Base-by-base conservation (phyloP, 805 yeast genomes). In the Zygoascus flipseniorum region DNA sequence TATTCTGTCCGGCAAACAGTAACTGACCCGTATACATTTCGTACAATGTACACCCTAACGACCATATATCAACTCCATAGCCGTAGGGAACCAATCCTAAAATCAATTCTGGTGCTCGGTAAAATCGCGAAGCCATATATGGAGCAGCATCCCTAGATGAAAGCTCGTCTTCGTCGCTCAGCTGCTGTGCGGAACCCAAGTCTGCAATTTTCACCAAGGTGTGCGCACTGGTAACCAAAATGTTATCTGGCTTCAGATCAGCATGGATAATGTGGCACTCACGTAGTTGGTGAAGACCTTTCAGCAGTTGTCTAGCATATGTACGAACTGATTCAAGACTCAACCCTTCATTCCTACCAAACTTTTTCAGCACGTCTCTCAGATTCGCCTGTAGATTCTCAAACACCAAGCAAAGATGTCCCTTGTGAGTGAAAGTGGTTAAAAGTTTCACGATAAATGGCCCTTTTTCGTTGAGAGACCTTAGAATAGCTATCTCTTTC, bases 21-120 rank as follows among this genome's bases (percentile, higher is more conserved):
- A 96, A 93, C 64, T 86, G 83, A 26, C 97, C 93, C 8, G 95
- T 85, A 66, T 89, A 87, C 87, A 89, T 85, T 65, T 89, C 97
- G 8, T 92, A 95, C 59, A 89, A 77, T 31, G 90, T 87, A 72
- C 97, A 89, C 5, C 96, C 97, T 31, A 92, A 86, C 10, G 96
- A 86, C 97, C 97, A 89, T 75, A 89, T 88, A 67, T 89, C 97
- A 52, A 90, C 88, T 4, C 95, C 62, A 47, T 56, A 62, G 37
- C 58, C 63, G 72, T 85, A 85, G 35, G 80, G 70, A 11, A 28
- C 23, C 10, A 85, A 78, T 1, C 92, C 93, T 2, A 86, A 52
- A 10, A 83, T 69, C 5, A 86, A 83, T 62, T 86, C 95, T 0
- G 95, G 95, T 0, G 93, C 89, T 51, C 95, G 68, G 63, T 86